Conservation (phyloP, 257 asterid species). For the Lithospermum erythrorhizon region DNA sequence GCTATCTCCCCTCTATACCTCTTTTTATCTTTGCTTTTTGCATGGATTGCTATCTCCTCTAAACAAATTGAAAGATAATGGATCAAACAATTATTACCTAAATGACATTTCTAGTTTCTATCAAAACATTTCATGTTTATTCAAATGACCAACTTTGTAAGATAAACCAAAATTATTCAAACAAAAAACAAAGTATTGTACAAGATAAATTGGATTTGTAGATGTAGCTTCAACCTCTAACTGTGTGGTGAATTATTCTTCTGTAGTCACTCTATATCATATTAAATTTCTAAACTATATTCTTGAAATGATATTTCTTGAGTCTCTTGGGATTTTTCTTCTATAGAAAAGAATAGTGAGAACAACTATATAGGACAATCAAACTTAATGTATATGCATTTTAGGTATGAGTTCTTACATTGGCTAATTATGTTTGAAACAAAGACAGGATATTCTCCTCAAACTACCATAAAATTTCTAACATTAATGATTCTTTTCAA, state of each 20-base stretch:
- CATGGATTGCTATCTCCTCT: slow-evolving; percentile 67
- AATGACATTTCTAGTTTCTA: no score
- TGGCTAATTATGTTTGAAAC: background rate
- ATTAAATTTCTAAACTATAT: no score
- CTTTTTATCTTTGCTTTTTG: slow-evolving; percentile 52
- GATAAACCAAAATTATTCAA: no score
- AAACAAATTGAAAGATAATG: slow-evolving; percentile 16
- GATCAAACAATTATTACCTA: slow-evolving; percentile 2
- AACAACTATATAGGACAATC: background rate
- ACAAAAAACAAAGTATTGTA: no score
- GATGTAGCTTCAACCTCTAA: no score
- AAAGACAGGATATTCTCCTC: slow-evolving; percentile 9
- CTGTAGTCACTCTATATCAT: no score
- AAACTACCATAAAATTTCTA: slow-evolving; percentile 18
- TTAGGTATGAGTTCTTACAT: no score
- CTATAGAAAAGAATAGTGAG: background rate
- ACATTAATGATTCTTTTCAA: no score
- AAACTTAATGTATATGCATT: no score
- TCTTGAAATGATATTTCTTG: background rate
- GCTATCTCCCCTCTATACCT: slow-evolving; percentile 9
- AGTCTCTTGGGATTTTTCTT: background rate
- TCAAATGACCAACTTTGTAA: no score
- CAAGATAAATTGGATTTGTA: no score
- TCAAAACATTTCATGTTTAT: background rate
- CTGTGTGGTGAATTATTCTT: no score